Evolutionary conservation across 306 rosid genomes (phyloP).

Genomic region (Arachis hypogaea): DNA sequence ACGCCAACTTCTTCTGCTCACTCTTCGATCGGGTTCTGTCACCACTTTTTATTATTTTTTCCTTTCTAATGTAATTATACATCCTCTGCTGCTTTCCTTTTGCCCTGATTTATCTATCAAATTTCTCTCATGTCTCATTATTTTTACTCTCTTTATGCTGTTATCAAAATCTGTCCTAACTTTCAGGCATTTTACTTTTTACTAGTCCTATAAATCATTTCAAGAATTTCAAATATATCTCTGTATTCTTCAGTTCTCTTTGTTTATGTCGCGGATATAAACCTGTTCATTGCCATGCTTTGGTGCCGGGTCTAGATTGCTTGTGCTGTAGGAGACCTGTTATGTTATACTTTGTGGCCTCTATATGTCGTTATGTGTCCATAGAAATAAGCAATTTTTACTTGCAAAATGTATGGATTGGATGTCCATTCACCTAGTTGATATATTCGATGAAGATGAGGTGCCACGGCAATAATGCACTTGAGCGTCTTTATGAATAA

Average conservation of each 20-base stretch:
- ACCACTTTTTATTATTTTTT: background rate
- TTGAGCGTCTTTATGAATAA: background rate
- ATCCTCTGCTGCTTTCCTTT: background rate
- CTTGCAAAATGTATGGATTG: background rate
- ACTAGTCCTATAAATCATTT: background rate
- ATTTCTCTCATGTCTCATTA: background rate
- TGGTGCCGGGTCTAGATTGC: background rate
- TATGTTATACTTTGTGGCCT: background rate
- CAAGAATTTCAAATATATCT: conserved; percentile 10
- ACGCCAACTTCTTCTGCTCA: background rate
- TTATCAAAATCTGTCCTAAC: background rate
- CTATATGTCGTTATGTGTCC: background rate
- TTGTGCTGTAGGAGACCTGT: background rate
- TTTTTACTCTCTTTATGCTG: background rate
- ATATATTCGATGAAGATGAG: background rate
- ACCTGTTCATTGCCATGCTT: background rate
- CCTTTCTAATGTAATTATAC: background rate
- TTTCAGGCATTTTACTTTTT: background rate
- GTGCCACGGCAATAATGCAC: background rate
- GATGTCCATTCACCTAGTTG: background rate
- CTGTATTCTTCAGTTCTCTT: background rate
- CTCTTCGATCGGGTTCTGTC: background rate
- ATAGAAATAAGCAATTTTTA: background rate
- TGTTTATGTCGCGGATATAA: background rate
- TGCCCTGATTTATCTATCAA: background rate